Conservation (phyloP, 2,329 filamentous ascomycete genomes). For the Trichophyton equinum region DNA sequence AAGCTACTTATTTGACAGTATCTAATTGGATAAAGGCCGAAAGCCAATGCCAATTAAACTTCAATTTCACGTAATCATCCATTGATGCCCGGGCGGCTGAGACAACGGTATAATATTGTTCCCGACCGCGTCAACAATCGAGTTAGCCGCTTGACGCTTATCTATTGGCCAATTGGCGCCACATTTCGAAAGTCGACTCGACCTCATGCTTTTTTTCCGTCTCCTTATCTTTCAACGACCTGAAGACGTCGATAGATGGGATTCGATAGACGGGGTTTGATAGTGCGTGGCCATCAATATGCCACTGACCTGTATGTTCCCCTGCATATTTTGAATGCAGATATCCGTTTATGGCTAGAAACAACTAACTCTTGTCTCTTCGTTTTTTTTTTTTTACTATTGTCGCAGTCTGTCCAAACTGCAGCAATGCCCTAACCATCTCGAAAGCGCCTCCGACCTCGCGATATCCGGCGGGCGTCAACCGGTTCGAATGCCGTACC, state of each 20-base stretch:
- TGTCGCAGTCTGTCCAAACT: constrained; percentile 36
- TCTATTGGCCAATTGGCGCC: neutral
- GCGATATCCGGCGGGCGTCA: constrained; percentile 38
- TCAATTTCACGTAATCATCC: no score
- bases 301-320: constrained; percentile 29
- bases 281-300: constrained; percentile 14
- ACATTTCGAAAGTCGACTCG: neutral
- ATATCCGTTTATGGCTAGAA: neutral
- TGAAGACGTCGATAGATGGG: neutral
- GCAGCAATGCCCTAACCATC: constrained; percentile 38
- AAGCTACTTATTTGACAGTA: no score
- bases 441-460: constrained; percentile 28
- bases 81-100: no score
- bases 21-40: no score
- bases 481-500: constrained; percentile 88
- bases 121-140: neutral
- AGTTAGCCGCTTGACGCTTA: neutral
- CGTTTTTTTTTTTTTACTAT: neutral
- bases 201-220: neutral
- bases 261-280: neutral
- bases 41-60: no score
- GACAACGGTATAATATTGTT: neutral
- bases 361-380: constrained; percentile 6
- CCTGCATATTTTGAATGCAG: neutral
- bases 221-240: neutral